phyloP scores from a whole-genome alignment of 2,329 filamentous ascomycete genomes.

The Arachnopeziza araneosa region DNA sequence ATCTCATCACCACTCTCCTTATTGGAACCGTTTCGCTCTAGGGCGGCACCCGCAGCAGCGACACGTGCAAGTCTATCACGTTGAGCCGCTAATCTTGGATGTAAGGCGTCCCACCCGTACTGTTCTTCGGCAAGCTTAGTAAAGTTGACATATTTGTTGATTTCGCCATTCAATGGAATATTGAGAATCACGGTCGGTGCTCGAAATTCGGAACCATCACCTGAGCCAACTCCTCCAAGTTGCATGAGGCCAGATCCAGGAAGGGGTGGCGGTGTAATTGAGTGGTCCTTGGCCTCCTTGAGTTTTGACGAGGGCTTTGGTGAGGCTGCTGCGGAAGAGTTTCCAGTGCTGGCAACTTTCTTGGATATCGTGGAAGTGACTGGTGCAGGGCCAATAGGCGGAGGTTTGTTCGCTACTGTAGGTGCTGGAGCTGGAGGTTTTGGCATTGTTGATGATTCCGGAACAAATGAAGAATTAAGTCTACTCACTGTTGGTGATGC shows the following conservation, averaged over 20 bases:
- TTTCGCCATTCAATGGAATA: slow-evolving; percentile 73
- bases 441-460: slow-evolving; percentile 17
- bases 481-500: slow-evolving; percentile 27
- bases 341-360: background rate
- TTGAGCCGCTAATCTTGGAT: slow-evolving; percentile 84
- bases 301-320: slow-evolving; percentile 45
- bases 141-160: slow-evolving; percentile 92
- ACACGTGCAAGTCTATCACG: slow-evolving; percentile 83
- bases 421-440: slow-evolving; percentile 18
- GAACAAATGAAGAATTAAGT: slow-evolving; percentile 17
- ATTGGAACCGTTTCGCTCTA: slow-evolving; percentile 69
- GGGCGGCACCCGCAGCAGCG: slow-evolving; percentile 77
- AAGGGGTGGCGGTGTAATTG: slow-evolving; percentile 43
- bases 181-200: slow-evolving; percentile 78
- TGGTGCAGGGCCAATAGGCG: slow-evolving; percentile 15
- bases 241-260: slow-evolving; percentile 59
- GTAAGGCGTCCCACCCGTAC: slow-evolving; percentile 90
- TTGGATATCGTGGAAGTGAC: background rate
- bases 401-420: slow-evolving; percentile 12
- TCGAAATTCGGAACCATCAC: slow-evolving; percentile 49
- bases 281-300: slow-evolving; percentile 38
- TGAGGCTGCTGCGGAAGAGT: slow-evolving; percentile 38
- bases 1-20: slow-evolving; percentile 75
- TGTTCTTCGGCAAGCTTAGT: slow-evolving; percentile 88
- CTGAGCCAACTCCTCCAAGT: slow-evolving; percentile 48